Evolutionary conservation across 805 yeast species (phyloP).

Genomic region (Teunomyces panamensis): DNA sequence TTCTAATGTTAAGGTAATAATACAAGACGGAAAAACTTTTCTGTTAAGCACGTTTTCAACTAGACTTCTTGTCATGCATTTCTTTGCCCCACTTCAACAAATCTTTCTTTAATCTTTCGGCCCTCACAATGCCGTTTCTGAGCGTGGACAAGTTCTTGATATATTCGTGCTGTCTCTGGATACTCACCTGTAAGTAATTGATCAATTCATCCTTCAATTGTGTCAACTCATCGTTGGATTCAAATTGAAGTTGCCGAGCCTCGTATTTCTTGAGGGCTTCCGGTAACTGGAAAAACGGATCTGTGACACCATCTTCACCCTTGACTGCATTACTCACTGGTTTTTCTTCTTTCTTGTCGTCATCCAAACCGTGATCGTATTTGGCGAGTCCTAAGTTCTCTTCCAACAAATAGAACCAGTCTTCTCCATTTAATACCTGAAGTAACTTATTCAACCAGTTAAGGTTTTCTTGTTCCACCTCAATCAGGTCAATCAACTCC

Average conservation of each 20-base stretch:
- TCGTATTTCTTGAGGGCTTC: slow-evolving; percentile 33
- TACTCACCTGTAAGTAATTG: slow-evolving; percentile 43
- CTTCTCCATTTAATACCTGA: slow-evolving; percentile 84
- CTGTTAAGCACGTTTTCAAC: background rate
- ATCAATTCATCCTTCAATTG: slow-evolving; percentile 60
- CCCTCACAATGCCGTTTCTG: slow-evolving; percentile 72
- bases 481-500: slow-evolving; percentile 74
- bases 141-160: slow-evolving; percentile 73
- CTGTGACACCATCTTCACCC: slow-evolving; percentile 53
- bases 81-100: slow-evolving; percentile 84
- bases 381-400: slow-evolving; percentile 62
- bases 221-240: slow-evolving; percentile 29
- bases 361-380: slow-evolving; percentile 62
- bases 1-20: slow-evolving; percentile 2
- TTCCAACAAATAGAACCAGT: slow-evolving; percentile 64
- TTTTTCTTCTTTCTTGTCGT: slow-evolving; percentile 9
- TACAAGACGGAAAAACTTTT: slow-evolving; percentile 1
- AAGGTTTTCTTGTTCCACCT: slow-evolving; percentile 77
- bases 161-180: slow-evolving; percentile 68
- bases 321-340: slow-evolving; percentile 24
- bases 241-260: slow-evolving; percentile 20
- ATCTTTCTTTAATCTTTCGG: slow-evolving; percentile 69
- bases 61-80: slow-evolving; percentile 50
- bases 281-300: slow-evolving; percentile 59
- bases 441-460: slow-evolving; percentile 67